Conservation (phyloP, 257 asterid species). For the Solanum appendiculatum region DNA sequence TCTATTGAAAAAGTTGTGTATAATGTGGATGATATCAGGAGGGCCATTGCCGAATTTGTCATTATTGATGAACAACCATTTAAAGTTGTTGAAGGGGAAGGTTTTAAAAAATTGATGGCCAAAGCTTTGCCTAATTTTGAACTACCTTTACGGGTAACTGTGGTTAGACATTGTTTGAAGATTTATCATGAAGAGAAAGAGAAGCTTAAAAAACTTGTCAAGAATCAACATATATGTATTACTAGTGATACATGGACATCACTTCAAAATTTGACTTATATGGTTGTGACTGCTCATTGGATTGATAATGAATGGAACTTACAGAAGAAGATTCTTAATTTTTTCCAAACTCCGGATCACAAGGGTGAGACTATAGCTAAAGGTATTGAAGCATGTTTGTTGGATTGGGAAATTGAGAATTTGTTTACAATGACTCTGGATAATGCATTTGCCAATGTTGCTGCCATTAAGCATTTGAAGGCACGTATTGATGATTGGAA, state of each 20-base stretch:
- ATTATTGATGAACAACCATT: no score
- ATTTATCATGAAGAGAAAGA: no score
- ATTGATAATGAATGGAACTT: not conserved
- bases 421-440: no score
- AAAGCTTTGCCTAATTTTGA: not conserved
- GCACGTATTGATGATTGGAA: not conserved
- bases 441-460: not conserved
- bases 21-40: no score
- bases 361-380: no score
- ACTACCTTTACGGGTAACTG: not conserved
- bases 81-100: no score
- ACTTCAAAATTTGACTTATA: no score
- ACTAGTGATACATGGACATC: no score
- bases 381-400: no score
- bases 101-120: not conserved
- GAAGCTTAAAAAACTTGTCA: not conserved
- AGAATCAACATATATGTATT: not conserved
- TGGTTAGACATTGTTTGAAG: not conserved
- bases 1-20: not conserved
- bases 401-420: no score
- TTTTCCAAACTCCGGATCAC: no score
- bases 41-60: not conserved
- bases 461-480: not conserved
- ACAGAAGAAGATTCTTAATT: no score
- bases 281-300: not conserved